Conservation (phyloP, 1,139 yeast species). For the Suhomyces bokatorum region DNA sequence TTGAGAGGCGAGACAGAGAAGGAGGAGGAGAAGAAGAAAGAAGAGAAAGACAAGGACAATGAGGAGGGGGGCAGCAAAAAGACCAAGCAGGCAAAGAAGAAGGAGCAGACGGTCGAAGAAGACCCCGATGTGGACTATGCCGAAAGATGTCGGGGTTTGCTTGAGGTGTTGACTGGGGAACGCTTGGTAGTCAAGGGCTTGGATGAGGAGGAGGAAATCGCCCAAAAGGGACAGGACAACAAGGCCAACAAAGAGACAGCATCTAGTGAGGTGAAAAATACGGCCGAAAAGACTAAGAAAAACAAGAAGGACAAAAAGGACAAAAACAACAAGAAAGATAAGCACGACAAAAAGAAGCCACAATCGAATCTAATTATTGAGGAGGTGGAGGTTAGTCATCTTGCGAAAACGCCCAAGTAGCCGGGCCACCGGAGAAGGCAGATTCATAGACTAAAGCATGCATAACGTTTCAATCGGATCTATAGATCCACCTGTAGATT, state of each 20-base stretch:
- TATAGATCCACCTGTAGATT: no score
- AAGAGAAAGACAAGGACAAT: conserved; percentile 16
- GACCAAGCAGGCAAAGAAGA: conserved; percentile 13
- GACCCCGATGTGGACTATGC: conserved; percentile 40
- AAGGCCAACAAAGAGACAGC: conserved; percentile 13
- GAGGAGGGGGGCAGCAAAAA: conserved; percentile 19
- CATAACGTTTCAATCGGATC: background rate
- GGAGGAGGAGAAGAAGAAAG: conserved; percentile 15
- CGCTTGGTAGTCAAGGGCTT: conserved; percentile 37
- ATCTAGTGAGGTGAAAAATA: background rate
- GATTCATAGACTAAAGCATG: background rate
- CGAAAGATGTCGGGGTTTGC: conserved; percentile 42
- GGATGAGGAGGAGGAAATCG: conserved; percentile 16
- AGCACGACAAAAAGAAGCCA: conserved; percentile 1
- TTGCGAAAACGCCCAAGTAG: conserved; percentile 3
- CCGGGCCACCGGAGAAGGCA: background rate
- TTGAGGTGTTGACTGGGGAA: conserved; percentile 40
- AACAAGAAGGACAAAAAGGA: conserved; percentile 11
- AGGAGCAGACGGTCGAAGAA: conserved; percentile 14
- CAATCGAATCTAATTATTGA: conserved; percentile 20
- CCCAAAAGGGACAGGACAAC: conserved; percentile 11
- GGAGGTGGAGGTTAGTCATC: conserved; percentile 17
- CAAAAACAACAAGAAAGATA: conserved; percentile 11
- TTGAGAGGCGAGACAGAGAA: conserved; percentile 20
- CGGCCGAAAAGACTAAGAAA: conserved; percentile 11